phyloP scores from a whole-genome alignment of 2,329 filamentous ascomycete genomes.

The Dactylellina haptotyla region DNA sequence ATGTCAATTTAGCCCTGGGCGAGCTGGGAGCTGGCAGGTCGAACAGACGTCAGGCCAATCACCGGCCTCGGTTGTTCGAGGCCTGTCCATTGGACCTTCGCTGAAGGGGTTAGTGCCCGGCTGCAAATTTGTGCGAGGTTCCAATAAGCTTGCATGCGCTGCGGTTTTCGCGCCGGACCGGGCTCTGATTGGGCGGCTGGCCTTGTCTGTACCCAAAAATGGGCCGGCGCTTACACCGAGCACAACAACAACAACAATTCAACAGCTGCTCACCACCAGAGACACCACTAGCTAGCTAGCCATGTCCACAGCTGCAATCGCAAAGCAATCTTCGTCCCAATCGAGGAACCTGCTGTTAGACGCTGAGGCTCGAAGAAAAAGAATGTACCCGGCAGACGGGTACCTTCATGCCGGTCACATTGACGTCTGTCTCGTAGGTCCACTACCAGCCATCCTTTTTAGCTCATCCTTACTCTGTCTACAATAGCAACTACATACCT shows the following conservation, averaged over 20 bases:
- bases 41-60: conserved; percentile 16
- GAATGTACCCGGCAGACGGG: too few species aligned
- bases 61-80: background rate
- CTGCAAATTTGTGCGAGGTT: conserved; percentile 18
- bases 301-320: too few species aligned
- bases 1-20: conserved; percentile 36
- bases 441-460: background rate
- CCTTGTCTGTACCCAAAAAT: conserved; percentile 40
- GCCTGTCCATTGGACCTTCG: conserved; percentile 5
- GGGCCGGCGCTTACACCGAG: conserved; percentile 46
- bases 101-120: background rate
- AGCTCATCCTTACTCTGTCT: too few species aligned
- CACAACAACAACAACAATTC: too few species aligned
- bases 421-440: background rate
- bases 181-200: conserved; percentile 33
- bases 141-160: conserved; percentile 22
- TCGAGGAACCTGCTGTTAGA: too few species aligned
- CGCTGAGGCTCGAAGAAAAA: background rate
- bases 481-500: too few species aligned
- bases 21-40: conserved; percentile 39
- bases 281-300: background rate
- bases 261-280: conserved; percentile 4
- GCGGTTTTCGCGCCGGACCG: conserved; percentile 23
- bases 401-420: background rate
- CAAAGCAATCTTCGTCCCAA: too few species aligned